These are phyloP conservation scores for Cercospora citrullina DNA, from an alignment of 2,329 filamentous ascomycete species.

Conservation along the genomic window DNA sequence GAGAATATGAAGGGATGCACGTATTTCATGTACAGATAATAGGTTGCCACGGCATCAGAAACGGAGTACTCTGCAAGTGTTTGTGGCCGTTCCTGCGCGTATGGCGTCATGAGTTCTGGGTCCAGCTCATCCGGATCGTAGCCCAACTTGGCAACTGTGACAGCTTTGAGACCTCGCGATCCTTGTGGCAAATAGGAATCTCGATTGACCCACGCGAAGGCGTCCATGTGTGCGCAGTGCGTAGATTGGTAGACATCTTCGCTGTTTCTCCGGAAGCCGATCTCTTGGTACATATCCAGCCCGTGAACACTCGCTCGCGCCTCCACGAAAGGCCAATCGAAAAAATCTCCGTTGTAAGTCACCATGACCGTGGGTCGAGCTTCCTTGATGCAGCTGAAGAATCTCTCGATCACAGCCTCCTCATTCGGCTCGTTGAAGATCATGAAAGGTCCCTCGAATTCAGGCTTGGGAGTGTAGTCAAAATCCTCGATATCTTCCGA, in stretches of 20 bases:
- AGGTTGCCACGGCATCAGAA: conserved; percentile 96
- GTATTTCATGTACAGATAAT: conserved; percentile 99
- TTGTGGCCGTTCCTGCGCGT: conserved; percentile 84
- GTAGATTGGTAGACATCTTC: conserved; percentile 97
- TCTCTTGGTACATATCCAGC: conserved; percentile 99
- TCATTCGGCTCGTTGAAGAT: conserved; percentile 98
- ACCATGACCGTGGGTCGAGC: conserved; percentile 93
- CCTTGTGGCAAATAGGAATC: conserved; percentile 97
- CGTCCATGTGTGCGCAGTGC: conserved; percentile 98
- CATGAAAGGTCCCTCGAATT: conserved; percentile 93
- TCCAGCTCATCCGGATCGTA: conserved; percentile 98
- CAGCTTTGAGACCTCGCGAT: conserved; percentile 93
- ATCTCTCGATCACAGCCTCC: conserved; percentile 81
- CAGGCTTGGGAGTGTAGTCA: conserved; percentile 95
- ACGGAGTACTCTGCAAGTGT: conserved; percentile 97
- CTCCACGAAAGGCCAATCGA: conserved; percentile 99
- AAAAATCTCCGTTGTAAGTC: conserved; percentile 99
- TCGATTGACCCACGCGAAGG: conserved; percentile 97
- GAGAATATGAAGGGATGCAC: conserved; percentile 99
- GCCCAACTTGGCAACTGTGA: conserved; percentile 95
- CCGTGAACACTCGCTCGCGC: conserved; percentile 88
- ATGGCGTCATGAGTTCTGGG: conserved; percentile 92
- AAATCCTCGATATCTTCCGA: conserved; percentile 97
- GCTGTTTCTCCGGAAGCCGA: conserved; percentile 90
- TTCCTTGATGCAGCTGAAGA: conserved; percentile 94